These are phyloP conservation scores for Malassezia equina DNA, from an alignment of 1,284 basidiomycete species.

Conservation along the genomic window DNA sequence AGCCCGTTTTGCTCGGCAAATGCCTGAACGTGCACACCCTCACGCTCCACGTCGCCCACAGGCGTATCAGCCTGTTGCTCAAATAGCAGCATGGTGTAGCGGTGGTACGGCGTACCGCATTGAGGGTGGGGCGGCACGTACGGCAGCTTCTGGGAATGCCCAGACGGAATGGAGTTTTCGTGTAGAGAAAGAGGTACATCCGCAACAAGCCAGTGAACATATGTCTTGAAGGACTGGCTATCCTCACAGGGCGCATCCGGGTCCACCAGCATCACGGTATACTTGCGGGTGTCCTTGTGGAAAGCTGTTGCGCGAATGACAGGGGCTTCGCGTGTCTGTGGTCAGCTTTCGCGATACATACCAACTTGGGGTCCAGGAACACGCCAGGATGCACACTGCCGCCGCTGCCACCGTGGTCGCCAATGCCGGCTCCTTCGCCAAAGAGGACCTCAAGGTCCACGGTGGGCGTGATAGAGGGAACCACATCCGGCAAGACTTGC, in stretches of 20 bases:
- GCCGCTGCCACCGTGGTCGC: slow-evolving; percentile 49
- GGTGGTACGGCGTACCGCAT: slow-evolving; percentile 71
- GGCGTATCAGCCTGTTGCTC: slow-evolving; percentile 53
- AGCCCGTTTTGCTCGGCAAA: slow-evolving; percentile 58
- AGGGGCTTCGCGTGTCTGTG: slow-evolving; percentile 58
- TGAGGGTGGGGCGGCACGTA: slow-evolving; percentile 83
- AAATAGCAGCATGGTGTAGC: slow-evolving; percentile 67
- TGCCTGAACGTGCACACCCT: slow-evolving; percentile 58
- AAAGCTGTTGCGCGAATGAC: slow-evolving; percentile 63
- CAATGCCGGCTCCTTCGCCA: slow-evolving; percentile 47
- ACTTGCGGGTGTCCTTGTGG: slow-evolving; percentile 67
- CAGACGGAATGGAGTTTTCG: slow-evolving; percentile 34
- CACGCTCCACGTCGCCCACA: slow-evolving; percentile 34
- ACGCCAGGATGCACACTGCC: slow-evolving; percentile 62
- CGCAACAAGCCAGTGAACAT: slow-evolving; percentile 71
- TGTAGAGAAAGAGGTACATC: slow-evolving; percentile 49
- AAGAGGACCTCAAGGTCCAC: slow-evolving; percentile 63
- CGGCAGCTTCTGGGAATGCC: slow-evolving; percentile 57
- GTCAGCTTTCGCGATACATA: not conserved
- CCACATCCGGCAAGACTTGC: slow-evolving; percentile 75
- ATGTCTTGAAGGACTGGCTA: slow-evolving; percentile 60
- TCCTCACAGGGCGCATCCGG: slow-evolving; percentile 72
- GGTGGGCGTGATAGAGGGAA: slow-evolving; percentile 63
- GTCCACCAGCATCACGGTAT: slow-evolving; percentile 80
- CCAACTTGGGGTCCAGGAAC: slow-evolving; percentile 12